phyloP scores from a whole-genome alignment of 495 filamentous ascomycete species.

The Beverwykella pulmonaria region DNA sequence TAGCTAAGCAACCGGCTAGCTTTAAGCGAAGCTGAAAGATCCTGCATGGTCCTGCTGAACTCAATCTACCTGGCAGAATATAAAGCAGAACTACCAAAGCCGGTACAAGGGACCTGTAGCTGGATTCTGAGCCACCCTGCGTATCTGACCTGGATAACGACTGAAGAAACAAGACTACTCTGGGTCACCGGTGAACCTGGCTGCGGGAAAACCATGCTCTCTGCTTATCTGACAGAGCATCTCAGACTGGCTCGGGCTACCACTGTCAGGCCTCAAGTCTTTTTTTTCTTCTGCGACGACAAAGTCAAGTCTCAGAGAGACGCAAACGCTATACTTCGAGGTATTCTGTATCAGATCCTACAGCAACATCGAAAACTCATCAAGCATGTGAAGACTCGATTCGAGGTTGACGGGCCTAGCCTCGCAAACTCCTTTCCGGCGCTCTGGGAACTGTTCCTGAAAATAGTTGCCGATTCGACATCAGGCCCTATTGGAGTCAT shows the following conservation, averaged over 20 bases:
- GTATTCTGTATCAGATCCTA: slow-evolving; percentile 32
- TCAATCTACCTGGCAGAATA: slow-evolving; percentile 24
- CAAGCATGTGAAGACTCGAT: slow-evolving; percentile 21
- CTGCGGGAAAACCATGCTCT: slow-evolving; percentile 35
- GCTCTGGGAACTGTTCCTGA: slow-evolving; percentile 31
- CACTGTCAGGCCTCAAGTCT: slow-evolving; percentile 13
- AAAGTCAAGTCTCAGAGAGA: slow-evolving; percentile 23
- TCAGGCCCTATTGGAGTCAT: slow-evolving; percentile 19
- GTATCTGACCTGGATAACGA: slow-evolving; percentile 22
- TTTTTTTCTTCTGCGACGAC: slow-evolving; percentile 34
- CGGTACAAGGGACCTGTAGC: slow-evolving; percentile 23
- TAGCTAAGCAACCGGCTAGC: slow-evolving; percentile 14
- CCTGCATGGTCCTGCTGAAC: slow-evolving; percentile 25
- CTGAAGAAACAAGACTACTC: slow-evolving; percentile 24
- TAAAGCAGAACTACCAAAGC: slow-evolving; percentile 15
- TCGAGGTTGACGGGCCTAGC: slow-evolving; percentile 16
- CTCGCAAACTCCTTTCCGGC: slow-evolving; percentile 19
- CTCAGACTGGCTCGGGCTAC: not conserved
- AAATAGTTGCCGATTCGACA: slow-evolving; percentile 13
- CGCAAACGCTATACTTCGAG: slow-evolving; percentile 20
- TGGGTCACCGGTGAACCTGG: slow-evolving; percentile 37
- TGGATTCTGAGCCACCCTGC: slow-evolving; percentile 32
- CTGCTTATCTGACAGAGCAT: slow-evolving; percentile 24
- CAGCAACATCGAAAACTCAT: slow-evolving; percentile 28
- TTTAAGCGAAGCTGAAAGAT: slow-evolving; percentile 15